A percentile compares a stretch with the other conserved stretches of the same genome.
Conservation (phyloP, 805 yeast species). For the Zygotorulaspora danielsina region DNA sequence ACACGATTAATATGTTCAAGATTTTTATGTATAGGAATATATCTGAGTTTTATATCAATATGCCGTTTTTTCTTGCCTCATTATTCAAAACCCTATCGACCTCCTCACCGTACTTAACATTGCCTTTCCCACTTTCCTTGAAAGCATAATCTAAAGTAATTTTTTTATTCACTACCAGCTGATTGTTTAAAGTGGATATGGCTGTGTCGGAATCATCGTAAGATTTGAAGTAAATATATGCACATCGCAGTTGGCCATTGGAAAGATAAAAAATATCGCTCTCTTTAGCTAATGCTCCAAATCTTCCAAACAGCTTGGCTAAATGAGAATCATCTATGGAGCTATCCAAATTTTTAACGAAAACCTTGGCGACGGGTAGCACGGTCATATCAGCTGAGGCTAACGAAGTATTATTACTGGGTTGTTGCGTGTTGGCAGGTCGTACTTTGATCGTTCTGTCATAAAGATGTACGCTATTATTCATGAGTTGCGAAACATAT, state of each 20-base stretch:
- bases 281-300: slow-evolving; percentile 56
- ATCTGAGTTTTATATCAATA: slow-evolving; percentile 13
- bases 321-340: slow-evolving; percentile 59
- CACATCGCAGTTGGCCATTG: slow-evolving; percentile 52
- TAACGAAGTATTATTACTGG: slow-evolving; percentile 11
- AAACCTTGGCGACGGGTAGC: slow-evolving; percentile 62
- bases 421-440: slow-evolving; percentile 38
- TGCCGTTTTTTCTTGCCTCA: slow-evolving; percentile 49
- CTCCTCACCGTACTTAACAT: slow-evolving; percentile 69
- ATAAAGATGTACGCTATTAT: slow-evolving; percentile 51
- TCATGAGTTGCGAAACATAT: slow-evolving; percentile 58
- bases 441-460: slow-evolving; percentile 59
- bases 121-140: slow-evolving; percentile 48
- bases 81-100: slow-evolving; percentile 69
- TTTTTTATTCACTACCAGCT: slow-evolving; percentile 61
- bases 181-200: slow-evolving; percentile 61
- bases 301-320: slow-evolving; percentile 48
- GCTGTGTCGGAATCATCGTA: slow-evolving; percentile 72
- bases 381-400: slow-evolving; percentile 14
- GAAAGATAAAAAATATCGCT: slow-evolving; percentile 45
- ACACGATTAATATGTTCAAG: too few relatives aligned
- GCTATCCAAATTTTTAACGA: slow-evolving; percentile 63
- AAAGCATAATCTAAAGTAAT: slow-evolving; percentile 65
- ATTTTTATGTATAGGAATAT: too few relatives aligned
- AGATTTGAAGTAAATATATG: slow-evolving; percentile 57